Evolutionary conservation across 768 basidiomycete species (phyloP), one percentile per base, ranked within the genome.

Genomic region (Kwoniella sp.): DNA sequence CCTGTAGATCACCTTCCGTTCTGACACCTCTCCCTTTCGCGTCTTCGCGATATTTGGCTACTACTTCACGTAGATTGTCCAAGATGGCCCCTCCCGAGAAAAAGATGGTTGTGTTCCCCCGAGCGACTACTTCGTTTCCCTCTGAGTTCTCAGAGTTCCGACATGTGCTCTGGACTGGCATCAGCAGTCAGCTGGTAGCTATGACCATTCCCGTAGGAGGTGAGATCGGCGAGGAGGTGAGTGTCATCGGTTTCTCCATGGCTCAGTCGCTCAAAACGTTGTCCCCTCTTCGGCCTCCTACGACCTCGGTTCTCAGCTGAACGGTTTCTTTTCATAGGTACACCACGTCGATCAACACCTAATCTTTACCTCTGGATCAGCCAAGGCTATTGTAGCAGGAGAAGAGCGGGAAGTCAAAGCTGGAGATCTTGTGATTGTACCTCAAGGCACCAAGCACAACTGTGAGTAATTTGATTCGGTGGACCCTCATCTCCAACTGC

Each of bases 121-220:
- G 74, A 53, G 72, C 80, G 60, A 78, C 73, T 56, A 78, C 72
- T 54, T 71, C 77, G 33, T 59, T 79, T n/a, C 80, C 74, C 13
- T 70, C 72, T 2, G 64, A 76, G 53, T 68, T 73, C 46, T 40
- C 71, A 12, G 79, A 81, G 36, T 82, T 82, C 72, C 47, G 81
- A 25, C 74, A 74, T 19, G 80, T 82, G 26, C 68, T 80, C 1
- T 79, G 76, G 79, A 81, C 81, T 4, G 79, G 80, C 6, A 73
- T 76, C 54, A 69, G 70, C 57, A 70, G 64, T 40, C 80, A 82
- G 69, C 58, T 82, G 37, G 81, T 81, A 19, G 64, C 79, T 33
- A 82, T 82, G 81, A 82, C 81, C 26, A 72, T 82, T 30, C 81
- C 81, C 1, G 75, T 79, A 9, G 78, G 75, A 2, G 81, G 81